Conservation (phyloP, 352 stramenopile genomes). For the Phytophthora crassamura region DNA sequence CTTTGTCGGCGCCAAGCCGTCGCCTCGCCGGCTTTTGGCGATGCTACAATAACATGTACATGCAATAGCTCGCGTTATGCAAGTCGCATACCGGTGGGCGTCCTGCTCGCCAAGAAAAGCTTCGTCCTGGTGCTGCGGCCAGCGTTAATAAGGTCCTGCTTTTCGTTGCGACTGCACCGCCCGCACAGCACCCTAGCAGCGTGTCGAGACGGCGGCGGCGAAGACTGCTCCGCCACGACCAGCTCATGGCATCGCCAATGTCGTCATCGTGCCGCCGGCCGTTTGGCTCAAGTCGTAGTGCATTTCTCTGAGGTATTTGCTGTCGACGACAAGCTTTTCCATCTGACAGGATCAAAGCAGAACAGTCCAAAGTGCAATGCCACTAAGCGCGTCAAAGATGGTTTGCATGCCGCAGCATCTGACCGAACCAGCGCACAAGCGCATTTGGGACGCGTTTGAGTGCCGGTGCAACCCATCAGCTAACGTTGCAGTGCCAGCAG, state of each 20-base stretch:
- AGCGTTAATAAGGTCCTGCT: not conserved
- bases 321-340: no score
- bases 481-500: not conserved
- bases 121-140: not conserved
- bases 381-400: not conserved
- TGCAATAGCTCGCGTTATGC: no score
- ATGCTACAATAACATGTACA: no score
- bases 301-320: not conserved
- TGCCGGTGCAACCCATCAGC: no score
- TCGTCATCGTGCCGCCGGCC: not conserved
- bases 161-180: slow-evolving; percentile 8
- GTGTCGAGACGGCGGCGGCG: not conserved
- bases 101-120: not conserved
- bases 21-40: not conserved
- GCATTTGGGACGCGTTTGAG: no score
- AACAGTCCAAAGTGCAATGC: not conserved
- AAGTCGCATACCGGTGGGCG: slow-evolving; percentile 7
- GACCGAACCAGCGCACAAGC: not conserved
- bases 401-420: not conserved
- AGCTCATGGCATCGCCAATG: not conserved
- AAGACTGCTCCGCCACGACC: not conserved
- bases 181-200: not conserved
- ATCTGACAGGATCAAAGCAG: not conserved
- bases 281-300: not conserved
- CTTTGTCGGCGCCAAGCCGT: no score